phyloP scores from a whole-genome alignment of 2,329 filamentous ascomycete species.

The Fusarium kyushuense region DNA sequence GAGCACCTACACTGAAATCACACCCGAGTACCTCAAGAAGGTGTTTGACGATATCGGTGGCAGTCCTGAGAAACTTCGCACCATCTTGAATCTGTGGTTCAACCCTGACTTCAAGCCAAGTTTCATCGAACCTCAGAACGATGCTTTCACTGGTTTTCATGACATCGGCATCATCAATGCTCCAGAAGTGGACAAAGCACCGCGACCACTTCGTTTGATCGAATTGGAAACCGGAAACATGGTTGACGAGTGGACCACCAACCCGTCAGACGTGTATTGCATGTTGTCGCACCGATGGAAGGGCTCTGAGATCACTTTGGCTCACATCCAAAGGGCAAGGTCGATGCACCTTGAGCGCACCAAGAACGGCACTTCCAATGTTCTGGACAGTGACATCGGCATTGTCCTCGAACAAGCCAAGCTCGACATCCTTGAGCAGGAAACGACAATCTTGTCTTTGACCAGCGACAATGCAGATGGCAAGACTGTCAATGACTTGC shows the following conservation, averaged over 20 bases:
- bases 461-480: neutral
- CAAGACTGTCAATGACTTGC: neutral
- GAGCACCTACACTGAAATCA: slow-evolving; percentile 10
- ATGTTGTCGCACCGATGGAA: slow-evolving; percentile 16
- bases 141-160: neutral
- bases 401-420: neutral
- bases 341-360: neutral
- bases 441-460: neutral
- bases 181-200: neutral
- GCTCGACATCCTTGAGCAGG: neutral
- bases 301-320: neutral
- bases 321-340: slow-evolving; percentile 6
- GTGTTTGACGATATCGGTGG: neutral
- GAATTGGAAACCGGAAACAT: slow-evolving; percentile 3
- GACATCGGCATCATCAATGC: neutral
- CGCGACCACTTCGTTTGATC: slow-evolving; percentile 1
- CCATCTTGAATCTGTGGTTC: slow-evolving; percentile 10
- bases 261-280: neutral
- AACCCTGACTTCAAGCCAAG: slow-evolving; percentile 7
- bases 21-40: slow-evolving; percentile 6
- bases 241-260: slow-evolving; percentile 5
- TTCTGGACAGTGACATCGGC: neutral
- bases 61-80: slow-evolving; percentile 7
- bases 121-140: neutral
- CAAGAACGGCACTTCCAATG: neutral